A percentile compares a stretch with the other conserved stretches of the same genome.
phyloP scores from a whole-genome alignment of 2,329 filamentous ascomycete species.

The Fusarium sp. region DNA sequence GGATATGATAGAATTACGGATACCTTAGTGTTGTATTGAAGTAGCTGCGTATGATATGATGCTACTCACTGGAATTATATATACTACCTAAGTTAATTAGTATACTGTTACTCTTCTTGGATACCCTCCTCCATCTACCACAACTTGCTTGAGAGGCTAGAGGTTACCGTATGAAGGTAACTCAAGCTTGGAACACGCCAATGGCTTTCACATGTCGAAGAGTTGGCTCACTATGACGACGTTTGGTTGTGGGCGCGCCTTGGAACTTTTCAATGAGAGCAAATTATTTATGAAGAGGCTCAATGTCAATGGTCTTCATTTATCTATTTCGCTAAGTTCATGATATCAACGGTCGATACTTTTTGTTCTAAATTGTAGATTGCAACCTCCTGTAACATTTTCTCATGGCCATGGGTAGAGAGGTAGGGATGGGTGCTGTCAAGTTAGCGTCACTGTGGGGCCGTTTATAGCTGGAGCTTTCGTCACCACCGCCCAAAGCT shows the following conservation, averaged over 20 bases:
- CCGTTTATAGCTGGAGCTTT: slow-evolving; percentile 5
- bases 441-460: slow-evolving; percentile 27
- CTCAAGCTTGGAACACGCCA: neutral
- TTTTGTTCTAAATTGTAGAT: neutral
- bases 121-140: neutral
- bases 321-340: too few relatives aligned
- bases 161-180: neutral
- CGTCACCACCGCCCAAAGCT: slow-evolving; percentile 17
- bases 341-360: neutral
- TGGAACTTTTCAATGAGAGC: neutral
- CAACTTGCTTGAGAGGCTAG: neutral
- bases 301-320: too few relatives aligned
- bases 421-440: slow-evolving; percentile 2
- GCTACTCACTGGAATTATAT: neutral
- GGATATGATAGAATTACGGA: neutral
- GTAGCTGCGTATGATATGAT: neutral
- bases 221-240: neutral
- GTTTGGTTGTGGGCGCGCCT: neutral
- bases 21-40: neutral
- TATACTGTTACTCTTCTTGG: neutral
- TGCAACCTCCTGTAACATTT: neutral
- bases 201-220: slow-evolving; percentile 11
- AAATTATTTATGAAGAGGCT: neutral
- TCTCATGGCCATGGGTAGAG: neutral
- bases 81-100: neutral